Evolutionary conservation across 2,329 filamentous ascomycete species (phyloP).

Genomic region (Fusarium irregulare): DNA sequence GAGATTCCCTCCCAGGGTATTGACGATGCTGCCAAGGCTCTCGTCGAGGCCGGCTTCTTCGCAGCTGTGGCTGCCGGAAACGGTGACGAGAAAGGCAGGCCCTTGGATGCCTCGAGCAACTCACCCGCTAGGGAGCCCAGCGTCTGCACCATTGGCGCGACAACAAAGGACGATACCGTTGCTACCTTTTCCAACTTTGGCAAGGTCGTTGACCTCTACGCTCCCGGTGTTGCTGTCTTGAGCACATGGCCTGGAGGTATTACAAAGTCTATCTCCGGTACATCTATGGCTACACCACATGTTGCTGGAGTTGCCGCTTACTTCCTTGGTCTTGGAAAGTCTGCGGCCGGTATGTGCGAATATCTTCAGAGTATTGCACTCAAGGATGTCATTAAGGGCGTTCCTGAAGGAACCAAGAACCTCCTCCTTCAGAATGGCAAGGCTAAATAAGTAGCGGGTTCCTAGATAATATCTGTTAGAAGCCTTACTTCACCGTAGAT

Average conservation of each 20-base stretch:
- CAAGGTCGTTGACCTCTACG: not conserved
- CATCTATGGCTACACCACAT: slow-evolving; percentile 4
- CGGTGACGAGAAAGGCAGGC: not conserved
- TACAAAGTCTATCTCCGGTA: not conserved
- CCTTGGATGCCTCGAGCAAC: not conserved
- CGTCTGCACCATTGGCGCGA: slow-evolving; percentile 16
- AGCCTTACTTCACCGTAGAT: not conserved
- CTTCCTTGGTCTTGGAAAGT: slow-evolving; percentile 11
- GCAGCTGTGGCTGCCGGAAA: slow-evolving; percentile 6
- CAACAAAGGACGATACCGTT: not conserved
- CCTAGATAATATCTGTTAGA: not conserved
- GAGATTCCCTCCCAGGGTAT: not conserved
- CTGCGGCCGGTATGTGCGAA: not conserved
- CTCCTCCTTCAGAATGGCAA: not conserved
- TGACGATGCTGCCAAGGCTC: not conserved
- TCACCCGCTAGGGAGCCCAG: slow-evolving; percentile 2
- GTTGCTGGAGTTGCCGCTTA: slow-evolving; percentile 6
- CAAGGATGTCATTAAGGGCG: not conserved
- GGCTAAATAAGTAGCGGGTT: not conserved
- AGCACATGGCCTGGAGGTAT: not conserved
- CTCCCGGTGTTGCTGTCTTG: not conserved
- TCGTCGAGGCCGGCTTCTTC: not conserved
- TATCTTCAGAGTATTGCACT: slow-evolving; percentile 8
- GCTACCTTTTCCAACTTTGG: slow-evolving; percentile 6
- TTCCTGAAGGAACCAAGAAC: slow-evolving; percentile 8